Evolutionary conservation across 805 yeast genomes (phyloP), one percentile per base, ranked within the genome.

Genomic region (Ogataea populi-albae): DNA sequence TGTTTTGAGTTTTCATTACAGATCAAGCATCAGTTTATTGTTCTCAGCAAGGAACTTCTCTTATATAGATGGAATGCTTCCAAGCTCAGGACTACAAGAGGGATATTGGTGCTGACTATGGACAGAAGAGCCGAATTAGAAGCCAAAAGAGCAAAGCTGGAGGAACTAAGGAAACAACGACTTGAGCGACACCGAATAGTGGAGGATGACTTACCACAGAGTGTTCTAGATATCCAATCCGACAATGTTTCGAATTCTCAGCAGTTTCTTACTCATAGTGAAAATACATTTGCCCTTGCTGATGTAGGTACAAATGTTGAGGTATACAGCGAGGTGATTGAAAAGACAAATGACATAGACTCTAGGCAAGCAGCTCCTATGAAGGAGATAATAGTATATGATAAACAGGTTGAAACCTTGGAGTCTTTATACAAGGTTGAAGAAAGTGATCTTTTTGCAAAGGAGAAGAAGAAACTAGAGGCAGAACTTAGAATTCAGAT

Each of bases 121-220:
- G 56, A 56, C 19, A 40, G 57, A 15, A 50, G 47, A 32, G 47
- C 54, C 6, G 36, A 52, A 2, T 26, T 79, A 27, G 82, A 77
- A 48, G 74, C 73, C 35, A 76, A 77, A 45, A 61, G 66, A 38
- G 69, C 65, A 29, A 65, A 69, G 35, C 54, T 79, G 22, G 74
- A 73, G 21, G 75, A 72, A 52, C 62, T 79, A n/a, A 58, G 77
- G 23, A 65, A 64, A 24, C 69, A 66, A 46, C 52, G 81, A 21
- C 70, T 62, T 33, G 61, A 53, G 23, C 38, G 23, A 24, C 41
- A 23, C n/a, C n/a, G n/a, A n/a, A n/a, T n/a, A n/a, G n/a, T n/a
- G n/a, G n/a, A n/a, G n/a, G n/a, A n/a, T n/a, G n/a, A n/a, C n/a
- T n/a, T n/a, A n/a, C n/a, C n/a, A n/a, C n/a, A n/a, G n/a, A n/a